Percentiles rank a stretch among this genome's conserved stretches.
Conservation (phyloP, 768 basidiomycete genomes). For the Zangia roseola region DNA sequence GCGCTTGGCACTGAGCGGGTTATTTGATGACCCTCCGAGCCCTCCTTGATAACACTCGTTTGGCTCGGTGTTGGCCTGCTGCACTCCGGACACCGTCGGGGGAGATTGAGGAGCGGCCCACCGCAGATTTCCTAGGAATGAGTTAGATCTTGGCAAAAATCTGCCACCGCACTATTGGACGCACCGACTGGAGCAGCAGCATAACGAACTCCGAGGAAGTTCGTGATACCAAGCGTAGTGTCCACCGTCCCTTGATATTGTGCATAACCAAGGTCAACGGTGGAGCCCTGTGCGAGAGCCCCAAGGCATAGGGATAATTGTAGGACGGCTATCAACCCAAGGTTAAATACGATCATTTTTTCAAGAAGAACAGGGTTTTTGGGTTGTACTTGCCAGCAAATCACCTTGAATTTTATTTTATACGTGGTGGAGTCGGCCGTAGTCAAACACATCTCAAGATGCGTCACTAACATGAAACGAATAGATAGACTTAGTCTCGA, state of each 20-base stretch:
- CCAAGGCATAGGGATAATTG: conserved; percentile 8
- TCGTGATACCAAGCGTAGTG: conserved; percentile 14
- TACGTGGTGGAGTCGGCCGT: too few species aligned
- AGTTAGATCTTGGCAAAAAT: not conserved
- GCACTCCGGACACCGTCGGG: conserved; percentile 14
- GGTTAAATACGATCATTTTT: not conserved
- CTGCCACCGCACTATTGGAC: not conserved
- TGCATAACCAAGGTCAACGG: conserved; percentile 28
- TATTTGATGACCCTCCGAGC: conserved; percentile 30
- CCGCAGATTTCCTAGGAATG: conserved; percentile 19
- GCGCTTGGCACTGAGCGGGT: conserved; percentile 19
- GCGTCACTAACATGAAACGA: too few species aligned
- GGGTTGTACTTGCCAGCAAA: not conserved
- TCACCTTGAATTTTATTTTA: not conserved
- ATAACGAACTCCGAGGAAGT: conserved; percentile 30
- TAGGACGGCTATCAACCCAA: not conserved
- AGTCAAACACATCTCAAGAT: too few species aligned
- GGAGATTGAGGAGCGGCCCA: conserved; percentile 32
- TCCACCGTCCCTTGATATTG: conserved; percentile 27
- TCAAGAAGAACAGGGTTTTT: not conserved
- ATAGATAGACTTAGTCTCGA: too few species aligned
- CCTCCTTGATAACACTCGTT: conserved; percentile 32
- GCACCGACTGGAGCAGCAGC: conserved; percentile 26
- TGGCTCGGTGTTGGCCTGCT: conserved; percentile 28
- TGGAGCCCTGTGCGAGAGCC: conserved; percentile 4